A percentile compares a stretch with the other conserved stretches of the same genome.
These are phyloP conservation scores for Sarocladiaceae sp. DNA, from an alignment of 2,329 filamentous ascomycete genomes.

Conservation along the genomic window DNA sequence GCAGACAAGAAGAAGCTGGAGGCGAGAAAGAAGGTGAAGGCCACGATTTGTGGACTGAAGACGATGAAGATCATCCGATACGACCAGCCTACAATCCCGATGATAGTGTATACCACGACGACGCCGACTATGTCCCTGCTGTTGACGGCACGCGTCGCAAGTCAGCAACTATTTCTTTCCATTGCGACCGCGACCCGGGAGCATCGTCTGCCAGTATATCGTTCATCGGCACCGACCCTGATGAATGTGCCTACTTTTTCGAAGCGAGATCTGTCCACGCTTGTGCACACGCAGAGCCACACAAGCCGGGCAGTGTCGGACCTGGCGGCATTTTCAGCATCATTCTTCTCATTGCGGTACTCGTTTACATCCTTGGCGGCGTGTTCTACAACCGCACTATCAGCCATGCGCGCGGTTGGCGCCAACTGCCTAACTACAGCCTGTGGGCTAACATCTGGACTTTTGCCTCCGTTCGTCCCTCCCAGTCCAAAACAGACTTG, in stretches of 20 bases:
- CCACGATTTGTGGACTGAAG: conserved; percentile 19
- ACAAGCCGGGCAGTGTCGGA: conserved; percentile 68
- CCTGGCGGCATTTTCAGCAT: conserved; percentile 80
- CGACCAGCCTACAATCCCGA: conserved; percentile 18
- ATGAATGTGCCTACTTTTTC: conserved; percentile 95
- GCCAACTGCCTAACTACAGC: conserved; percentile 89
- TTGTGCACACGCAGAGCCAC: conserved; percentile 64
- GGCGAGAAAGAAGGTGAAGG: conserved; percentile 23
- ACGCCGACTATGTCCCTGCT: conserved; percentile 25
- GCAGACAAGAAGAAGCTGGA: conserved; percentile 23
- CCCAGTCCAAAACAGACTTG: conserved; percentile 24
- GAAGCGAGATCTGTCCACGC: conserved; percentile 83
- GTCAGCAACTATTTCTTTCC: conserved; percentile 85
- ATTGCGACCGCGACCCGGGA: conserved; percentile 81
- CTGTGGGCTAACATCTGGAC: conserved; percentile 86
- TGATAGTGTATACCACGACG: conserved; percentile 30
- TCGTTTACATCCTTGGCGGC: conserved; percentile 88
- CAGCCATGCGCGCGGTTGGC: conserved; percentile 90
- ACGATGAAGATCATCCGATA: conserved; percentile 19
- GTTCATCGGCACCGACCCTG: conserved; percentile 78
- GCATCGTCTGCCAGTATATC: conserved; percentile 66
- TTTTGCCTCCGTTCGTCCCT: conserved; percentile 64
- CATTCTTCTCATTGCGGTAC: conserved; percentile 70
- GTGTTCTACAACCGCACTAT: conserved; percentile 95
- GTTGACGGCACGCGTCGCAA: conserved; percentile 48